Evolutionary conservation across 148 eudicot genomes (phyloP).

Genomic region (Diospyros kaki): DNA sequence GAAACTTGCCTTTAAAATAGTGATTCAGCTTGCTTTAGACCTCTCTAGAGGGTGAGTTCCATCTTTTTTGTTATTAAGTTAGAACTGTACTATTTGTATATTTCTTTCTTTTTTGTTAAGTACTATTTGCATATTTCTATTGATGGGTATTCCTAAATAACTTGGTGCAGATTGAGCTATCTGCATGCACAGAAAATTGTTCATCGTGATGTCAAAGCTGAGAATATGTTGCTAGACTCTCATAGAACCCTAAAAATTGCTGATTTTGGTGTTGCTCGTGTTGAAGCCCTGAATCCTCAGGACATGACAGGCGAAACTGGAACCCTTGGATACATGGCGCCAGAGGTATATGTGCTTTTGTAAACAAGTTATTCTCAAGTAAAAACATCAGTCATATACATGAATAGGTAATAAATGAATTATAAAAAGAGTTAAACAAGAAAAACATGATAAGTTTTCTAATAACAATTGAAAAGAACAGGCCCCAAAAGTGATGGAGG

Average conservation of each 20-base stretch:
- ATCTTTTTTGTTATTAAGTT: background rate
- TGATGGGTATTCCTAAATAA: background rate
- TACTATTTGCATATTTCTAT: background rate
- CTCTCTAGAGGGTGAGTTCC: conserved; percentile 74
- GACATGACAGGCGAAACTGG: conserved; percentile 97
- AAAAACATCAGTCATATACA: background rate
- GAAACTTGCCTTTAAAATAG: conserved; percentile 72
- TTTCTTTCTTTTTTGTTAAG: too few relatives aligned
- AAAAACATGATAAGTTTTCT: too few relatives aligned
- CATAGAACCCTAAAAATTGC: conserved; percentile 62
- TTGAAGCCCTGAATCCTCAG: conserved; percentile 76
- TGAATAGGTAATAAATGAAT: too few relatives aligned
- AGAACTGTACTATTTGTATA: background rate
- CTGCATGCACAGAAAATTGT: conserved; percentile 85
- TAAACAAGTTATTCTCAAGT: background rate
- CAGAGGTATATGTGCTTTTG: conserved; percentile 50
- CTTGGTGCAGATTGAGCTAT: conserved; percentile 55
- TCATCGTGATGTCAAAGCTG: conserved; percentile 92
- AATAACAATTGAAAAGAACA: too few relatives aligned
- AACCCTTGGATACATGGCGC: conserved; percentile 93
- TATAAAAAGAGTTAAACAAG: too few relatives aligned
- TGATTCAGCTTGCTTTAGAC: conserved; percentile 74
- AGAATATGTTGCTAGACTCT: conserved; percentile 75
- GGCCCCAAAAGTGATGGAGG: too few relatives aligned
- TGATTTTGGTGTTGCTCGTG: conserved; percentile 96